These are phyloP conservation scores for Chenopodium quinoa DNA, from an alignment of 148 eudicot species.

Conservation along the genomic window DNA sequence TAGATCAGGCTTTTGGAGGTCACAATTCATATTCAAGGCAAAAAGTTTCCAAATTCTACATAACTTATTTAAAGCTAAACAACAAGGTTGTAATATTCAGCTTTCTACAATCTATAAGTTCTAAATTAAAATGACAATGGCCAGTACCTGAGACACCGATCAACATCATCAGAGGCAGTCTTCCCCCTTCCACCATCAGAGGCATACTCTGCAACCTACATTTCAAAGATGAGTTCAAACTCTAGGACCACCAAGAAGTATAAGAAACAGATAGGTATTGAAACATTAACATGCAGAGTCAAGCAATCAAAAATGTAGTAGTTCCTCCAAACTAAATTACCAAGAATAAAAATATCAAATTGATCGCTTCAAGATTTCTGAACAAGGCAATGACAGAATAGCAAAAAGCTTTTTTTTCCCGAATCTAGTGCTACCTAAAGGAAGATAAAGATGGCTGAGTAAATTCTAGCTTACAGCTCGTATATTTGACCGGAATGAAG, in stretches of 20 bases:
- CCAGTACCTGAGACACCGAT: constrained; percentile 75
- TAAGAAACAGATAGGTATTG: not conserved
- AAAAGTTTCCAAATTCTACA: not conserved
- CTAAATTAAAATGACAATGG: not conserved
- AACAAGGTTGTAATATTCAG: not conserved
- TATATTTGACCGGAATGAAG: constrained; percentile 83
- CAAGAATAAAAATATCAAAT: too few species aligned
- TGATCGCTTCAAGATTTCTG: too few species aligned
- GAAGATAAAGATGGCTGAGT: not conserved
- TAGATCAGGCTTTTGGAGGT: not conserved
- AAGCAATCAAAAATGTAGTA: constrained; percentile 9
- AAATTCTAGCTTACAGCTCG: constrained; percentile 72
- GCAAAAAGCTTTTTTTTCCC: too few species aligned
- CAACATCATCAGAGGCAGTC: constrained; percentile 65
- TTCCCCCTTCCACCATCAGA: constrained; percentile 67
- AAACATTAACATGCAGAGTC: not conserved
- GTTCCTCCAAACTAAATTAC: too few species aligned
- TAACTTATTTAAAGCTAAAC: not conserved
- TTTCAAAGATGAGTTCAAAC: constrained; percentile 16
- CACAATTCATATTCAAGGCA: not conserved
- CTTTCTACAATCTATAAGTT: not conserved
- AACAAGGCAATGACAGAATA: too few species aligned
- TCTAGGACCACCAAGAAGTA: not conserved
- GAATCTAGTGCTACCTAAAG: not conserved
- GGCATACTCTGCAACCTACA: constrained; percentile 95